Base-by-base conservation (phyloP, 306 rosid species). In the Herpetospermum pedunculosum region DNA sequence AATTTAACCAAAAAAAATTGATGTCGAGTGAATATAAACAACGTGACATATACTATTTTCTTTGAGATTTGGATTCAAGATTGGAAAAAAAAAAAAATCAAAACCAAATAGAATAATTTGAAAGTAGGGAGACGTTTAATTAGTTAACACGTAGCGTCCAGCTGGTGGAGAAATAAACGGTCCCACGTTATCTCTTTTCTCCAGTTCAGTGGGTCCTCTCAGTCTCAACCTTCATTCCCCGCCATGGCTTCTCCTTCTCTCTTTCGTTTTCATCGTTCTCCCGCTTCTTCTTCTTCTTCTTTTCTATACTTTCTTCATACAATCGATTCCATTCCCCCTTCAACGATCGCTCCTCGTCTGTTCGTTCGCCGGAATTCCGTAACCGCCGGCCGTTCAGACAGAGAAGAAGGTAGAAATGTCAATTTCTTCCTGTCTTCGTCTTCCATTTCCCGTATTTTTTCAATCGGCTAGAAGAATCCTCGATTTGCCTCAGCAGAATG, bases 371-470 rank as follows among this genome's bases (percentile, higher is more conserved):
- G 48, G 44, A 64, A 0, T 32, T 21, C 25, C 30, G n/a, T 35
- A 3, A 64, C 23, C 72, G 68, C 43, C 43, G 29, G 34, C 50
- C 19, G 18, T 11, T 65, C 12, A 13, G 72, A 44, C 8, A 41
- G 34, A 4, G 16, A 14, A 25, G 63, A 9, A 14, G 35, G 11
- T 11, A 1, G 8, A 19, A 75, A 75, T 75, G 77, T 28, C 77
- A 2, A 44, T 34, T 28, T 43, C 77, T 13, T 41, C 77, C 62
- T 44, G 6, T 41, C 34, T 75, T 5, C 70, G 77, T 7, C 50
- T 75, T 75, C 58, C 70, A 12, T 57, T 41, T 43, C 77, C 70
- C 3, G 70, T 16, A n/a, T 4, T 58, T 75, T 4, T 58, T 75
- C 77, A 58, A 28, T 37, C 30, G 35, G 2, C 28, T 57, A 40